Percentiles rank a stretch among this genome's conserved stretches.
Conservation (phyloP, 306 rosid genomes). For the Quercus mongolica region DNA sequence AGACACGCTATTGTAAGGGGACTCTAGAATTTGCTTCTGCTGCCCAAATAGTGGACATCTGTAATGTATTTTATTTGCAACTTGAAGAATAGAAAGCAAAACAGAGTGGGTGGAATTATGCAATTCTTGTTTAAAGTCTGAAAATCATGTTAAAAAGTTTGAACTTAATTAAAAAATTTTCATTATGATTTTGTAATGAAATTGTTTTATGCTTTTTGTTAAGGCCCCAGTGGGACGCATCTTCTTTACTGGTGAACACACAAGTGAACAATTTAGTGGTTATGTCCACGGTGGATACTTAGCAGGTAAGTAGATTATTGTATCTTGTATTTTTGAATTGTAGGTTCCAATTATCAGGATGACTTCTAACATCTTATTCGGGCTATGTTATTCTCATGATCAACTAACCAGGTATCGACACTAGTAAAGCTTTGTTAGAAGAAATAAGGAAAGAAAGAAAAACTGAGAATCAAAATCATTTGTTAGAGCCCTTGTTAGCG, state of each 20-base stretch:
- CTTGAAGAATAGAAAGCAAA: background rate
- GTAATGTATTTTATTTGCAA: background rate
- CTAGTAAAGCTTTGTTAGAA: constrained; percentile 62
- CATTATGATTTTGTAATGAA: background rate
- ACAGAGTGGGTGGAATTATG: background rate
- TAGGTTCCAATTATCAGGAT: background rate
- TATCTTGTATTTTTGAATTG: background rate
- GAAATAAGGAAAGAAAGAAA: constrained; percentile 67
- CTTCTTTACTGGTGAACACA: constrained; percentile 90
- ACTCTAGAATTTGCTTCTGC: too few species aligned
- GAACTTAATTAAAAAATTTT: background rate
- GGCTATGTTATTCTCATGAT: background rate
- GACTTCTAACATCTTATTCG: background rate
- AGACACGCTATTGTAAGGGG: too few species aligned
- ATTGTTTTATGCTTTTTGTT: background rate
- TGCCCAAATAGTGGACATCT: too few species aligned
- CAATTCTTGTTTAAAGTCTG: background rate
- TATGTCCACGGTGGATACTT: constrained; percentile 94
- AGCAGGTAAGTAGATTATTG: constrained; percentile 42
- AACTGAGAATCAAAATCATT: constrained; percentile 46
- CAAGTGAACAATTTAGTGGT: constrained; percentile 80
- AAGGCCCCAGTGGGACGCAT: constrained; percentile 87
- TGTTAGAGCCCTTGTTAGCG: constrained; percentile 75
- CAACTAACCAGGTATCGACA: constrained; percentile 65
- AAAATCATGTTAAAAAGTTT: background rate